phyloP scores from a whole-genome alignment of 2,329 filamentous ascomycete species.

The Neonectria magnoliae region DNA sequence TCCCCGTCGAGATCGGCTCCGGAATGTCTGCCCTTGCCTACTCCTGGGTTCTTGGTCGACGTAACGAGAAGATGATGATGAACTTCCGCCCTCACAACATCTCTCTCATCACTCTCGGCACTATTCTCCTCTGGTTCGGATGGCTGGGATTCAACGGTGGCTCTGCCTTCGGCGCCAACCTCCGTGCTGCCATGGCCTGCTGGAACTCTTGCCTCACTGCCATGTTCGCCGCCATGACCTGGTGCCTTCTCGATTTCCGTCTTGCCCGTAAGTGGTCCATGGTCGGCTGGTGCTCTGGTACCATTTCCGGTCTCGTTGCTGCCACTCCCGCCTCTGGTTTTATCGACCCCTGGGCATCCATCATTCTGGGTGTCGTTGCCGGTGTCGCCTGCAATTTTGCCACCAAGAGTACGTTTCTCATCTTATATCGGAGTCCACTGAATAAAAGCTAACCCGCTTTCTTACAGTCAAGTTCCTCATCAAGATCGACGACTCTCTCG shows the following conservation, averaged over 20 bases:
- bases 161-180: constrained; percentile 91
- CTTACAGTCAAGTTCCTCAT: constrained; percentile 67
- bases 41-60: constrained; percentile 92
- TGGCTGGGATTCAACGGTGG: constrained; percentile 99
- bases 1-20: constrained; percentile 96
- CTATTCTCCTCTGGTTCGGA: constrained; percentile 96
- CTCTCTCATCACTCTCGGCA: constrained; percentile 94
- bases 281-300: constrained; percentile 78
- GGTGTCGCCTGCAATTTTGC: constrained; percentile 74
- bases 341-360: constrained; percentile 73
- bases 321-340: constrained; percentile 76
- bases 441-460: constrained; percentile 16
- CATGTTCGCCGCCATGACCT: constrained; percentile 90
- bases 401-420: constrained; percentile 61
- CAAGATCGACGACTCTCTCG: constrained; percentile 75
- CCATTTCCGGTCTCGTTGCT: constrained; percentile 76
- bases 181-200: constrained; percentile 94
- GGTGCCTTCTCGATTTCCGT: constrained; percentile 95
- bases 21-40: constrained; percentile 94
- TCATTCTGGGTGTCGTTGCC: constrained; percentile 73
- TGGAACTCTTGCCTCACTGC: constrained; percentile 97
- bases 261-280: constrained; percentile 93
- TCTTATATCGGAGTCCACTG: background rate
- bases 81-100: constrained; percentile 99
- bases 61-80: constrained; percentile 99